Conservation (phyloP, 2,329 filamentous ascomycete genomes). For the Fusarium solani-melongenae region DNA sequence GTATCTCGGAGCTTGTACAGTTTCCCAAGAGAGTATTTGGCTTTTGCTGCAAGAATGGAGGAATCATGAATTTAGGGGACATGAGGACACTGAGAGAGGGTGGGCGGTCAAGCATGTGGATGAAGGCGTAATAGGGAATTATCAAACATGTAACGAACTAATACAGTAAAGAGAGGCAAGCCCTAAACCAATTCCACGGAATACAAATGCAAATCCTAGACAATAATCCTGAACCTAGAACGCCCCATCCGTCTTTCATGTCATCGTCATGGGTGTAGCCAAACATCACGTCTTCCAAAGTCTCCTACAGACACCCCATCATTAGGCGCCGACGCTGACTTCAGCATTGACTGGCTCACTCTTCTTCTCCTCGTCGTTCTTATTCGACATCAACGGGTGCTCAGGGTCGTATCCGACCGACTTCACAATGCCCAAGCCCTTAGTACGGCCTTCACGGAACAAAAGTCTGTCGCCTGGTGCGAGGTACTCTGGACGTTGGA, state of each 20-base stretch:
- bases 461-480: slow-evolving; percentile 88
- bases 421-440: slow-evolving; percentile 95
- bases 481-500: slow-evolving; percentile 93
- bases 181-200: background rate
- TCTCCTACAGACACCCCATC: background rate
- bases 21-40: slow-evolving; percentile 34
- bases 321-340: slow-evolving; percentile 41
- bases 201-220: background rate
- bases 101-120: background rate
- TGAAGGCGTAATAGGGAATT: background rate
- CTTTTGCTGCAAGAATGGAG: background rate
- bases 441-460: slow-evolving; percentile 94
- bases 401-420: slow-evolving; percentile 84
- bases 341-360: slow-evolving; percentile 33
- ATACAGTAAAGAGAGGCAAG: slow-evolving; percentile 25
- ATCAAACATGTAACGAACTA: background rate
- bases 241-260: slow-evolving; percentile 22
- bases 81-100: background rate
- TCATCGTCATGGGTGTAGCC: slow-evolving; percentile 20
- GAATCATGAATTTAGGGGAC: background rate
- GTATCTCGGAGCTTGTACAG: slow-evolving; percentile 25
- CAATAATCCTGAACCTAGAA: slow-evolving; percentile 16
- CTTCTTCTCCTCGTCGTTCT: slow-evolving; percentile 27
- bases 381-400: slow-evolving; percentile 53
- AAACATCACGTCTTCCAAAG: background rate